Conservation (phyloP, 2,329 filamentous ascomycete species). For the Drechmeria coniospora region DNA sequence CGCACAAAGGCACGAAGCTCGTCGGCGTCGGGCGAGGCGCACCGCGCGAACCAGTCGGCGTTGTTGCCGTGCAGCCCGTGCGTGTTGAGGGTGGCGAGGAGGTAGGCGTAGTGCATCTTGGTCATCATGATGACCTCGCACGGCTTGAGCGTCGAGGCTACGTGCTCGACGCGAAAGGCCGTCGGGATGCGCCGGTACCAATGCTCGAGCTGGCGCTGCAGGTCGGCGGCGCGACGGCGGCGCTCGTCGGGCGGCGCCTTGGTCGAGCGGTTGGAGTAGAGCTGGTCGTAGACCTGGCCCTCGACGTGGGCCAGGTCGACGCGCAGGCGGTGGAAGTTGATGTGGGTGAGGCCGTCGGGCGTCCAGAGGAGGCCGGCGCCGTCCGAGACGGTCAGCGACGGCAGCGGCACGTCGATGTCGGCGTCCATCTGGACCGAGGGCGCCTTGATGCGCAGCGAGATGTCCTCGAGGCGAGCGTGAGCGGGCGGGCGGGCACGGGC, state of each 20-base stretch:
- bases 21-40: slow-evolving; percentile 13
- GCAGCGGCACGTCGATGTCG: slow-evolving; percentile 25
- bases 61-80: slow-evolving; percentile 24
- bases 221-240: slow-evolving; percentile 11
- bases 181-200: slow-evolving; percentile 20
- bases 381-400: slow-evolving; percentile 13
- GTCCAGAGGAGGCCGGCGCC: slow-evolving; percentile 18
- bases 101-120: slow-evolving; percentile 20
- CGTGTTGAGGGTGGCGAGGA: slow-evolving; percentile 19
- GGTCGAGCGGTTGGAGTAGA: slow-evolving; percentile 17
- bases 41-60: slow-evolving; percentile 19
- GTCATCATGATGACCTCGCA: slow-evolving; percentile 18
- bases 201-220: slow-evolving; percentile 18
- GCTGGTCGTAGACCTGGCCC: slow-evolving; percentile 23
- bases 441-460: slow-evolving; percentile 19
- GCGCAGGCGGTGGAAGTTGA: slow-evolving; percentile 23
- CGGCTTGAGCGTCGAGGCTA: slow-evolving; percentile 13
- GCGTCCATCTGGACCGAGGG: slow-evolving; percentile 23
- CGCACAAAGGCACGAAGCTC: slow-evolving; percentile 10
- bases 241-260: slow-evolving; percentile 15
- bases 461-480: slow-evolving; percentile 10
- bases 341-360: slow-evolving; percentile 14
- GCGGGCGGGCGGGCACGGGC: too few relatives aligned
- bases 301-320: slow-evolving; percentile 24
- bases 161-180: slow-evolving; percentile 18